These are phyloP conservation scores for Aspergillus ruber DNA, from an alignment of 2,329 filamentous ascomycete species.

Conservation along the genomic window DNA sequence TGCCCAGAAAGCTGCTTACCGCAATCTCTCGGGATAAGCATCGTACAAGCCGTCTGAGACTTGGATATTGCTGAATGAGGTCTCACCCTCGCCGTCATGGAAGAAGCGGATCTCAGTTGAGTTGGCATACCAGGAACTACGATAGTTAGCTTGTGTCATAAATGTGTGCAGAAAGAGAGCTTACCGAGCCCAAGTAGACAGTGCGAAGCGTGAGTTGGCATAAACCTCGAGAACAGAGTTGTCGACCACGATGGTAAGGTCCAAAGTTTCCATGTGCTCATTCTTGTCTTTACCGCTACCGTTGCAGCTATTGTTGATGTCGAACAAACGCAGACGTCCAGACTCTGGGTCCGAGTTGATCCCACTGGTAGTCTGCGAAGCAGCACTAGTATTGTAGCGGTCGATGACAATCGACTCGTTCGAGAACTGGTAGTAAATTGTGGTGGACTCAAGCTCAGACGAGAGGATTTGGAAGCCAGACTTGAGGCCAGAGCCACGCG, in stretches of 20 bases:
- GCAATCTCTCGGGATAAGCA: constrained; percentile 10
- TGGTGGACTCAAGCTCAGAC: constrained; percentile 9
- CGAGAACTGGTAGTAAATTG: constrained; percentile 15
- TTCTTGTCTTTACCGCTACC: neutral
- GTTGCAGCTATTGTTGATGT: constrained; percentile 1
- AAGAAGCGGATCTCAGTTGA: constrained; percentile 14
- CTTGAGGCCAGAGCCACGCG: constrained; percentile 2
- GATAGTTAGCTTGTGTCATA: neutral
- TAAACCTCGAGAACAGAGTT: constrained; percentile 13
- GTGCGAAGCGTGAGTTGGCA: constrained; percentile 14
- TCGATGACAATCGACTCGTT: constrained; percentile 15
- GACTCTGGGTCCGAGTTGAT: constrained; percentile 5
- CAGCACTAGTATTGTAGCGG: constrained; percentile 12
- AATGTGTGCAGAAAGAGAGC: neutral
- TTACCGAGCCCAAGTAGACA: constrained; percentile 15
- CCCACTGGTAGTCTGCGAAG: constrained; percentile 7
- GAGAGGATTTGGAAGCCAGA: constrained; percentile 12
- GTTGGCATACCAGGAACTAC: constrained; percentile 15
- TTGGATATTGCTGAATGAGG: constrained; percentile 8
- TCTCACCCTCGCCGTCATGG: constrained; percentile 12
- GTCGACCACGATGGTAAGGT: constrained; percentile 14
- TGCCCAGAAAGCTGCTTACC: too few species aligned
- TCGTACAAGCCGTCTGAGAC: constrained; percentile 14
- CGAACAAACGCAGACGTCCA: constrained; percentile 12
- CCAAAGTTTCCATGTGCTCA: constrained; percentile 10